These are phyloP conservation scores for Fomitopsis betulina DNA, from an alignment of 1,284 basidiomycete species.

Conservation along the genomic window DNA sequence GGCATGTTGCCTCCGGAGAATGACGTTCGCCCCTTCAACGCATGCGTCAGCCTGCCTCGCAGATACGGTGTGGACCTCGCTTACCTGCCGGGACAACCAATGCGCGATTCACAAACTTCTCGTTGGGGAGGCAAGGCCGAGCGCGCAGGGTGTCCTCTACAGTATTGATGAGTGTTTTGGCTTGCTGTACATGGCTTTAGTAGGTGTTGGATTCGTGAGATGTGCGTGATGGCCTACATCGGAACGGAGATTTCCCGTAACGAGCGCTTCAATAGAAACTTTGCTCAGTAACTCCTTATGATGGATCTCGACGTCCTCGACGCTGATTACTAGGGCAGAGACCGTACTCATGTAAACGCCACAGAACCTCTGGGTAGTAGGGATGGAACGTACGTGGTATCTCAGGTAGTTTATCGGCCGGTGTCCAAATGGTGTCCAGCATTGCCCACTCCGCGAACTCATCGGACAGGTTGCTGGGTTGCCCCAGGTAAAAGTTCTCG, in stretches of 20 bases:
- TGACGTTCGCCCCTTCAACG: constrained; percentile 18
- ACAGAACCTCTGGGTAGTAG: not conserved
- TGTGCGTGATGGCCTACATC: constrained; percentile 13
- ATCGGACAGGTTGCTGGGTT: constrained; percentile 24
- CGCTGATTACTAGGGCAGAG: constrained; percentile 13
- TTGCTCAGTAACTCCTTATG: constrained; percentile 22
- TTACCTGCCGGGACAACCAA: constrained; percentile 20
- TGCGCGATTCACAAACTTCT: constrained; percentile 18
- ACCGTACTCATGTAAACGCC: not conserved
- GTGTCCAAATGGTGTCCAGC: constrained; percentile 22
- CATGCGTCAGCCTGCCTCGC: not conserved
- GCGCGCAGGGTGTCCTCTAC: constrained; percentile 15
- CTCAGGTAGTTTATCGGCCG: constrained; percentile 23
- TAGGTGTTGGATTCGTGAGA: not conserved
- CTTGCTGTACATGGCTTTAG: constrained; percentile 10
- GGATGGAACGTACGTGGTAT: constrained; percentile 14
- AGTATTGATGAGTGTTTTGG: constrained; percentile 7
- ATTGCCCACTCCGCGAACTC: constrained; percentile 17
- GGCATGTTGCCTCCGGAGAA: constrained; percentile 16
- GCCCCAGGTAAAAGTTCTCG: constrained; percentile 26
- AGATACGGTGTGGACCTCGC: not conserved
- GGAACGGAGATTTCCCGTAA: constrained; percentile 21
- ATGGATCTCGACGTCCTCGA: constrained; percentile 19
- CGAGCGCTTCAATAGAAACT: constrained; percentile 18
- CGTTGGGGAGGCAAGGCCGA: constrained; percentile 14